A percentile compares a stretch with the other conserved stretches of the same genome.
phyloP scores from a whole-genome alignment of 306 rosid species.

The Alnus rubra region DNA sequence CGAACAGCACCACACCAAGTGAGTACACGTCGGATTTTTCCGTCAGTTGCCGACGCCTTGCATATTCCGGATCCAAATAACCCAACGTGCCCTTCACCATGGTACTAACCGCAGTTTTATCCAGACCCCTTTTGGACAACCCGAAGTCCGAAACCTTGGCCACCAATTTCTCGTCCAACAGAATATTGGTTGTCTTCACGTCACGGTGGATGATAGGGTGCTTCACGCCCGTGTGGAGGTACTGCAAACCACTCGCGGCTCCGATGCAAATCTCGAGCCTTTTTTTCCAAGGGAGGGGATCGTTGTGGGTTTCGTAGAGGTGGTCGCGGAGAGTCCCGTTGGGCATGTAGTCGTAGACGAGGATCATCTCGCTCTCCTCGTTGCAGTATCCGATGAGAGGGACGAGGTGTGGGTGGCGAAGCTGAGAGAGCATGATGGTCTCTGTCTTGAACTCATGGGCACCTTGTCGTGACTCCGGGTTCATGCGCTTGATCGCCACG shows the following conservation, averaged over 20 bases:
- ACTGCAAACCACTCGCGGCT: conserved; percentile 14
- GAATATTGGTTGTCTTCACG: conserved; percentile 27
- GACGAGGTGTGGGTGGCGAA: conserved; percentile 40
- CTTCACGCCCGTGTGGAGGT: conserved; percentile 22
- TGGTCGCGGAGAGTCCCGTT: conserved; percentile 24
- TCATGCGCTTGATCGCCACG: conserved; percentile 30
- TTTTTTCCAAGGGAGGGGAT: conserved; percentile 24
- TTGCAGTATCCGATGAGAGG: conserved; percentile 43
- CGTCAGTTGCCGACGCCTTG: neutral
- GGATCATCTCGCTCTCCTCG: conserved; percentile 40
- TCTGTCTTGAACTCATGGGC: conserved; percentile 41
- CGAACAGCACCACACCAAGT: conserved; percentile 34
- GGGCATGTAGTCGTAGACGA: conserved; percentile 43
- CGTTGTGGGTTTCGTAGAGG: conserved; percentile 24
- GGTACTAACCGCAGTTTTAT: conserved; percentile 22
- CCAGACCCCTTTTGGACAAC: conserved; percentile 26
- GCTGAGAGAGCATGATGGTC: conserved; percentile 50
- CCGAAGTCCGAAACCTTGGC: conserved; percentile 38
- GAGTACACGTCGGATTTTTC: conserved; percentile 36
- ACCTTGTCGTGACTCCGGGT: conserved; percentile 39
- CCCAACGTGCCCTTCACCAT: conserved; percentile 33
- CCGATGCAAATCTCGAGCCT: conserved; percentile 28
- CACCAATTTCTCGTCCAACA: conserved; percentile 27
- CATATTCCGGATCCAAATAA: conserved; percentile 40
- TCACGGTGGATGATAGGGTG: conserved; percentile 36